Conservation (phyloP, 371 early-diverging fungal species). For the Haplosporangium sp. region DNA sequence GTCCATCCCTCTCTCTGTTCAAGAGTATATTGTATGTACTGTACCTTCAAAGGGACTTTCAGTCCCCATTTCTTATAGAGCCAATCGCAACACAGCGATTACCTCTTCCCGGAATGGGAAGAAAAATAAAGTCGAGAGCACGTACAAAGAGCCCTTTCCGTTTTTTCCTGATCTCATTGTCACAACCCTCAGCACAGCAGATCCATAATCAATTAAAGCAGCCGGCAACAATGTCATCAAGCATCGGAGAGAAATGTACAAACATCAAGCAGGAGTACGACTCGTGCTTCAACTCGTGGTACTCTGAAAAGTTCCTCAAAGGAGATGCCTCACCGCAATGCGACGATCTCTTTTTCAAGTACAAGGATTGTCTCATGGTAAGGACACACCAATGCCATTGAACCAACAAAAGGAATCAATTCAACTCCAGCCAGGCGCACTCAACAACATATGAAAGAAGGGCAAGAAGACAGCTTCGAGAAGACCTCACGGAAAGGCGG, state of each 20-base stretch:
- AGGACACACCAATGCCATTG: not conserved
- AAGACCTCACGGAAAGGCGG: too few species aligned
- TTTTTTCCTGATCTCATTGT: not conserved
- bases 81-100: too few species aligned
- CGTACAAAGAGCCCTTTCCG: too few species aligned
- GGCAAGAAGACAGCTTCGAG: not conserved
- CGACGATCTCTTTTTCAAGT: constrained; percentile 85
- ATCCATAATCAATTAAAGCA: not conserved
- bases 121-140: too few species aligned
- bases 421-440: not conserved
- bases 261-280: constrained; percentile 92
- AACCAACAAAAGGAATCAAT: not conserved
- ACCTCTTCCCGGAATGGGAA: too few species aligned
- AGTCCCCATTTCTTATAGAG: too few species aligned
- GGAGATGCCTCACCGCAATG: constrained; percentile 87
- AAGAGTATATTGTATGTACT: too few species aligned
- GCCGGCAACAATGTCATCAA: constrained; percentile 67
- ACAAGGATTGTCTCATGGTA: constrained; percentile 89
- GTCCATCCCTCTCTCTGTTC: too few species aligned
- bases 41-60: too few species aligned
- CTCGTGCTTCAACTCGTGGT: constrained; percentile 95
- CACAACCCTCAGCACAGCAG: too few species aligned
- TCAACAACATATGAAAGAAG: not conserved
- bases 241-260: constrained; percentile 87
- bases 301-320: constrained; percentile 92